Evolutionary conservation across 2,329 filamentous ascomycete species (phyloP).

Genomic region (Trichophyton equinum): DNA sequence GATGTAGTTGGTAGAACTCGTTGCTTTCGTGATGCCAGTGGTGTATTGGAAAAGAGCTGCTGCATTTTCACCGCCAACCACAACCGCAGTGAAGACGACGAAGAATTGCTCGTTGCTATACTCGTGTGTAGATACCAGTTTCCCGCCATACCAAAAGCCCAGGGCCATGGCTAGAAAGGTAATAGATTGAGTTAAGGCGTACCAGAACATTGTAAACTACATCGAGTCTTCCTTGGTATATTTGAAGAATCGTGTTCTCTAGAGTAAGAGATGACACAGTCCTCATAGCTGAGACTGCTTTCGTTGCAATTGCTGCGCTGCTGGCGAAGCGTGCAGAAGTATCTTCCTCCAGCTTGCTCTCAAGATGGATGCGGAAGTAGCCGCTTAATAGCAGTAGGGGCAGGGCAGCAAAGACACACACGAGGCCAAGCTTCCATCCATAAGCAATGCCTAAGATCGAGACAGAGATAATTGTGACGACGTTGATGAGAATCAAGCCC

Average conservation of each 20-base stretch:
- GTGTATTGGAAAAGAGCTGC: not conserved
- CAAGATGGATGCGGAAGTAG: conserved; percentile 52
- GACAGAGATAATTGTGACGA: conserved; percentile 55
- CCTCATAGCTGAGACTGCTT: conserved; percentile 41
- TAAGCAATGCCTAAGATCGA: conserved; percentile 59
- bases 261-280: conserved; percentile 41
- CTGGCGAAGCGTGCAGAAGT: conserved; percentile 41
- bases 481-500: conserved; percentile 69
- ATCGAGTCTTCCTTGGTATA: conserved; percentile 38
- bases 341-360: conserved; percentile 46
- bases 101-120: conserved; percentile 16
- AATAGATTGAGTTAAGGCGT: conserved; percentile 33
- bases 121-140: not conserved
- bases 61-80: not conserved
- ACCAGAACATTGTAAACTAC: conserved; percentile 33
- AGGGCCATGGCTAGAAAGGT: conserved; percentile 30
- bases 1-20: conserved; percentile 53
- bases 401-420: conserved; percentile 51
- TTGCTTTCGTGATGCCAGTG: conserved; percentile 37
- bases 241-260: conserved; percentile 37
- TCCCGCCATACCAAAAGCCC: not conserved
- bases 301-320: conserved; percentile 40
- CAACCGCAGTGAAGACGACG: not conserved
- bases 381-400: conserved; percentile 58
- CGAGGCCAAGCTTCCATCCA: conserved; percentile 64